These are phyloP conservation scores for Xanthoceras sorbifolium DNA, from an alignment of 345 rosid species.

Conservation along the genomic window DNA sequence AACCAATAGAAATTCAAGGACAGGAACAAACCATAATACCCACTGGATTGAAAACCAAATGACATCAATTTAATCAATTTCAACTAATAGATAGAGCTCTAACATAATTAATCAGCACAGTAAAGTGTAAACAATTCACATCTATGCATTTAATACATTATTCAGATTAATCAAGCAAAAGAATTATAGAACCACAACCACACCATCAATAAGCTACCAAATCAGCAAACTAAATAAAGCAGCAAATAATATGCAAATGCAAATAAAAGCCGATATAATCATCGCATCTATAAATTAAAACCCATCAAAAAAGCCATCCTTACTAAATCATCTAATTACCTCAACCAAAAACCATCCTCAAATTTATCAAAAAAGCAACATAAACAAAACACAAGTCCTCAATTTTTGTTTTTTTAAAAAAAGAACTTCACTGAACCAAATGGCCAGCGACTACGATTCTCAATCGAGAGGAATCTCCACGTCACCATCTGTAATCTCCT, in stretches of 20 bases:
- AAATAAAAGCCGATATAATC: background rate
- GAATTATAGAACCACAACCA: too few species aligned
- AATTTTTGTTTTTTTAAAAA: background rate
- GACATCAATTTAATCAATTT: too few species aligned
- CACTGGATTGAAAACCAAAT: too few species aligned
- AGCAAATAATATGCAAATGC: background rate
- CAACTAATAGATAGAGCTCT: too few species aligned
- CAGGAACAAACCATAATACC: too few species aligned
- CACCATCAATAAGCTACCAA: background rate
- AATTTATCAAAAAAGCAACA: constrained; percentile 17
- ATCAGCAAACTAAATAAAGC: background rate
- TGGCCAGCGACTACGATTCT: constrained; percentile 10
- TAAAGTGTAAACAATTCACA: too few species aligned
- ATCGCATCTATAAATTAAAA: background rate
- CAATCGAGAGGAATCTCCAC: constrained; percentile 51
- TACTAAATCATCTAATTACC: constrained; percentile 11
- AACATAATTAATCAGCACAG: too few species aligned
- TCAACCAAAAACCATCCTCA: constrained; percentile 7
- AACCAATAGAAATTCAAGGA: too few species aligned
- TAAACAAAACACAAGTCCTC: background rate
- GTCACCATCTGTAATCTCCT: constrained; percentile 51
- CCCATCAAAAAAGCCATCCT: background rate
- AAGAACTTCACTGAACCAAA: background rate
- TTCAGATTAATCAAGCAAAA: too few species aligned
- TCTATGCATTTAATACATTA: too few species aligned